A percentile compares a stretch with the other conserved stretches of the same genome.
Evolutionary conservation across 805 yeast genomes (phyloP).

Genomic region (Maudiozyma pseudohumilis): DNA sequence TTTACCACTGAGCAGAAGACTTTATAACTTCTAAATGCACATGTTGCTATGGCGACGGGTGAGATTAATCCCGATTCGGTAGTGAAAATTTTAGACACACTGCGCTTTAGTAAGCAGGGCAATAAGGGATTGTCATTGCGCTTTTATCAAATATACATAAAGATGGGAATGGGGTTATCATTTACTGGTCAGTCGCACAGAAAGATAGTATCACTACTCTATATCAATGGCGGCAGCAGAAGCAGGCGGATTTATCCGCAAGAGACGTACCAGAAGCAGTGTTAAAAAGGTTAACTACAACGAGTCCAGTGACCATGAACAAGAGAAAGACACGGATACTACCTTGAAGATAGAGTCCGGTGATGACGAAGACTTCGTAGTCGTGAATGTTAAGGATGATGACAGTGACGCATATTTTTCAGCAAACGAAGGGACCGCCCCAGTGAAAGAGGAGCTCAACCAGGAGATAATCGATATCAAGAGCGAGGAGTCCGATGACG

Average conservation of each 20-base stretch:
- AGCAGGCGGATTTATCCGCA: constrained; percentile 26
- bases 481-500: constrained; percentile 9
- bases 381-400: constrained; percentile 10
- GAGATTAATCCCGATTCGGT: too few relatives aligned
- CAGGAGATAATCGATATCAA: constrained; percentile 1
- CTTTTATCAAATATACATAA: too few relatives aligned
- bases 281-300: constrained; percentile 30
- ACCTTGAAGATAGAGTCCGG: not conserved
- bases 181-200: too few relatives aligned
- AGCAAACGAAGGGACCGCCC: constrained; percentile 19
- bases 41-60: too few relatives aligned
- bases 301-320: constrained; percentile 15
- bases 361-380: not conserved
- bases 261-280: constrained; percentile 19
- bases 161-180: too few relatives aligned
- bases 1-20: too few relatives aligned
- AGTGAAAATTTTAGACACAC: too few relatives aligned
- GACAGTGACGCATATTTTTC: constrained; percentile 10
- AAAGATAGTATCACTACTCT: too few relatives aligned
- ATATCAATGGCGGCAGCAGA: constrained; percentile 10
- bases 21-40: too few relatives aligned
- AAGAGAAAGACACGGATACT: too few relatives aligned
- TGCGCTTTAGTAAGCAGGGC: too few relatives aligned
- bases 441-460: constrained; percentile 17
- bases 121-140: too few relatives aligned